Evolutionary conservation across 106 monocot species (phyloP).

Genomic region (Ottelia alismoides): DNA sequence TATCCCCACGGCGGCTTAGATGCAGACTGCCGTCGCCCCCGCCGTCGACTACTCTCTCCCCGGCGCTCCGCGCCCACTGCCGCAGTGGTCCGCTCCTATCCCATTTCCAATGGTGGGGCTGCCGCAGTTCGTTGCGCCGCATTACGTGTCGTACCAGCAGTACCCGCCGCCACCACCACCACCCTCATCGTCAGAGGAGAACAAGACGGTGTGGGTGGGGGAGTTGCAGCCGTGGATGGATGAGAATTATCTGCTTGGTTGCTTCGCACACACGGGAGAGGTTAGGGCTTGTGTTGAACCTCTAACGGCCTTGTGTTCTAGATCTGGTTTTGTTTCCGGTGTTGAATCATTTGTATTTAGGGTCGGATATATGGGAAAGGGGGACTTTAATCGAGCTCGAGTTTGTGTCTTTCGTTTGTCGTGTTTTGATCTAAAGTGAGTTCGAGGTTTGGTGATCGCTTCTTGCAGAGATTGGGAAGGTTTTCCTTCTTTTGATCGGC

Average conservation of each 20-base stretch:
- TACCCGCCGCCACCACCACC: neutral
- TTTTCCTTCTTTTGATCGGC: too few relatives aligned
- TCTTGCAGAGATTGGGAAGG: too few relatives aligned
- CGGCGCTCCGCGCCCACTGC: constrained; percentile 1
- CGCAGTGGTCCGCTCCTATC: constrained; percentile 33
- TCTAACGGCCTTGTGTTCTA: too few relatives aligned
- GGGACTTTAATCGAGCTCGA: too few relatives aligned
- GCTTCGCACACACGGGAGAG: constrained; percentile 64
- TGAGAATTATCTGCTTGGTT: constrained; percentile 57
- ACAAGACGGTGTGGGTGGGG: constrained; percentile 70
- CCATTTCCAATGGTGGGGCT: constrained; percentile 29
- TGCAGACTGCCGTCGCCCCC: constrained; percentile 4
- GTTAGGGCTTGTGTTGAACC: constrained; percentile 36
- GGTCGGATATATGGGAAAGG: too few relatives aligned
- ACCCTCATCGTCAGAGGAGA: constrained; percentile 34
- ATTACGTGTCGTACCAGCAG: constrained; percentile 22
- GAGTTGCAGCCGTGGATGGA: constrained; percentile 83
- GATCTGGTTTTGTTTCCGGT: too few relatives aligned
- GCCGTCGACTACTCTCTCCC: too few relatives aligned
- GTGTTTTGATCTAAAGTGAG: too few relatives aligned
- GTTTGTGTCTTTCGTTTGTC: too few relatives aligned
- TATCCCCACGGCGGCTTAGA: neutral
- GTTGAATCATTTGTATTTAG: too few relatives aligned
- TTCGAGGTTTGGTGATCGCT: too few relatives aligned
- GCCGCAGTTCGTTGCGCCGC: constrained; percentile 21